These are phyloP conservation scores for Diutina mesorugosa DNA, from an alignment of 1,139 yeast genomes.

Conservation along the genomic window DNA sequence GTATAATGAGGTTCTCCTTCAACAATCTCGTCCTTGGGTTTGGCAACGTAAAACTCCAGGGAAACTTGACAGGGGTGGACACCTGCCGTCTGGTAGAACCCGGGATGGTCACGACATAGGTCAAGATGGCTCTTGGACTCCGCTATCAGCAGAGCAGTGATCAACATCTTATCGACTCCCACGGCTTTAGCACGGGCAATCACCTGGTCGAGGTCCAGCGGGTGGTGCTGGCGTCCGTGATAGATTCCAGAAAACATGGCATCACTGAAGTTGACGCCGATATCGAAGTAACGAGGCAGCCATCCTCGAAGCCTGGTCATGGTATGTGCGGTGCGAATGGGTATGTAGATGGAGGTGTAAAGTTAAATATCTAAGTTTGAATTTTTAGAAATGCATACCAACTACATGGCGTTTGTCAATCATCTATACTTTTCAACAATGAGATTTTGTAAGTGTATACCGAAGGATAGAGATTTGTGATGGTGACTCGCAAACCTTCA, in stretches of 20 bases:
- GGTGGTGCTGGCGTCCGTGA: conserved; percentile 57
- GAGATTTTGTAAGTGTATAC: too few relatives aligned
- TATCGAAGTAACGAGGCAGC: conserved; percentile 35
- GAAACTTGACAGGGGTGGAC: conserved; percentile 88
- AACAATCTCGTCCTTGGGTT: background rate
- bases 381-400: too few relatives aligned
- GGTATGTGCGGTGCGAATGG: background rate
- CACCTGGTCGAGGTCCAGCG: conserved; percentile 51
- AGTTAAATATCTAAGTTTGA: too few relatives aligned
- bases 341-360: too few relatives aligned
- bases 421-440: too few relatives aligned
- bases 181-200: conserved; percentile 52
- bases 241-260: conserved; percentile 76
- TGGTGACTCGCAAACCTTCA: too few relatives aligned
- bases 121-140: conserved; percentile 42
- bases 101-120: conserved; percentile 18
- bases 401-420: too few relatives aligned
- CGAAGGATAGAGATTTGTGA: too few relatives aligned
- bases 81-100: conserved; percentile 65
- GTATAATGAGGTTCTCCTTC: conserved; percentile 7
- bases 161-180: conserved; percentile 56
- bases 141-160: conserved; percentile 68
- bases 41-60: conserved; percentile 31
- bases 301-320: conserved; percentile 9
- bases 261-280: conserved; percentile 81